Evolutionary conservation across 2,329 filamentous ascomycete genomes (phyloP), one percentile per base, ranked within the genome.

Genomic region (Coleophoma cylindrospora): DNA sequence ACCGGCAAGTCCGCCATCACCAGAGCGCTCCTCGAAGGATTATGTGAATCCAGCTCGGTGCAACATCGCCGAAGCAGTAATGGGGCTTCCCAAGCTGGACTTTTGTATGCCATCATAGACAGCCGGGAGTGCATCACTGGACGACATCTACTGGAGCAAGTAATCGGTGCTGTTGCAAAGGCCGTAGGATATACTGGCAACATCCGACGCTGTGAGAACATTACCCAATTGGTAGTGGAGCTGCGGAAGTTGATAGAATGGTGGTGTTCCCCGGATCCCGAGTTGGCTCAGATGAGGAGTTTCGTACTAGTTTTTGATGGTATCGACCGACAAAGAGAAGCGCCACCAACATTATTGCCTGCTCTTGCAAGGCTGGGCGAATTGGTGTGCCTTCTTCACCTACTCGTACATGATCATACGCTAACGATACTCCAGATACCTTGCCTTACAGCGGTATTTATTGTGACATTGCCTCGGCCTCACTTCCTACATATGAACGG

Each of bases 241-340:
- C 72, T 97, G 50, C 78, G 77, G 53, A 79, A 75, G 62, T 72
- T 89, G 68, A 68, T 91, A 22, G 55, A 57, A 41, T 47, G 36
- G 7, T 60, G 58, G 60, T 56, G 45, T 38, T 34, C 48, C 13
- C 47, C 56, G 15, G 52, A 53, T 38, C 48, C 49, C 15, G 46
- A 66, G 68, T 37, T 58, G 63, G 17, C 49, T 49, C 38, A 37
- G 27, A 50, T 60, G 64, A 43, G 74, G 73, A 56, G 85, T 56
- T 91, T 96, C 59, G 83, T 92, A 9, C 69, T 97, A 51, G 88
- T 96, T 11, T 78, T 97, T 55, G 94, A 97, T 71, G 89, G 83
- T 11, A 85, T 97, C 50, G 92, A 97, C 66, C 80, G 78, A 54
- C 88, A 96, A 66, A 78, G 86, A 61, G 92, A 97, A 63, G 83